These are phyloP conservation scores for Sporothrix inflata DNA, from an alignment of 2,329 filamentous ascomycete genomes.

Conservation along the genomic window DNA sequence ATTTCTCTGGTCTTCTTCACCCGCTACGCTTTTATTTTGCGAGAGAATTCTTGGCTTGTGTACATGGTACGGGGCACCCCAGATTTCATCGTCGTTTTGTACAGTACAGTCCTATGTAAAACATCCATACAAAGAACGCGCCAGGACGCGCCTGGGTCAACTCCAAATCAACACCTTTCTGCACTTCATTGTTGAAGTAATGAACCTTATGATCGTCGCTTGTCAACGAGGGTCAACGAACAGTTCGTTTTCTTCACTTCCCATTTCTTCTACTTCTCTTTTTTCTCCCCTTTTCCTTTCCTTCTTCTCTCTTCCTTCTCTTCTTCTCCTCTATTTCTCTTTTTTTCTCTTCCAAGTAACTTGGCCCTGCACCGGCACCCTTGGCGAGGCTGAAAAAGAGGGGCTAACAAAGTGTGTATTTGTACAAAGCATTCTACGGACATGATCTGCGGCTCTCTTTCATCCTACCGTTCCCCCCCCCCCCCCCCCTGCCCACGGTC, in stretches of 20 bases:
- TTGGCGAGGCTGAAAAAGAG: slow-evolving; percentile 23
- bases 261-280: not conserved
- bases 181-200: not conserved
- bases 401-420: not conserved
- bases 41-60: not conserved
- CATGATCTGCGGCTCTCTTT: not conserved
- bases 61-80: not conserved
- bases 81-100: not conserved
- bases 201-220: not conserved
- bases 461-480: not conserved
- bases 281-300: not conserved
- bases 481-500: not conserved
- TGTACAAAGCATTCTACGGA: not conserved
- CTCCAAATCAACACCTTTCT: not conserved
- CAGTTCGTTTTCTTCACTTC: not conserved
- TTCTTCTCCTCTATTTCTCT: not conserved
- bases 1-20: too few species aligned
- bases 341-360: not conserved
- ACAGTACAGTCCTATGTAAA: too few species aligned
- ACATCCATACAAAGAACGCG: not conserved
- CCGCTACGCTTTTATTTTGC: not conserved
- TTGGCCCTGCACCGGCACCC: not conserved
- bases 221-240: not conserved
- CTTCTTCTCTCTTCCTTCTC: not conserved
- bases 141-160: not conserved